Evolutionary conservation across 192 early-diverging fungal species (phyloP), one percentile per base, ranked within the genome.

Genomic region (Coemansia sp.): DNA sequence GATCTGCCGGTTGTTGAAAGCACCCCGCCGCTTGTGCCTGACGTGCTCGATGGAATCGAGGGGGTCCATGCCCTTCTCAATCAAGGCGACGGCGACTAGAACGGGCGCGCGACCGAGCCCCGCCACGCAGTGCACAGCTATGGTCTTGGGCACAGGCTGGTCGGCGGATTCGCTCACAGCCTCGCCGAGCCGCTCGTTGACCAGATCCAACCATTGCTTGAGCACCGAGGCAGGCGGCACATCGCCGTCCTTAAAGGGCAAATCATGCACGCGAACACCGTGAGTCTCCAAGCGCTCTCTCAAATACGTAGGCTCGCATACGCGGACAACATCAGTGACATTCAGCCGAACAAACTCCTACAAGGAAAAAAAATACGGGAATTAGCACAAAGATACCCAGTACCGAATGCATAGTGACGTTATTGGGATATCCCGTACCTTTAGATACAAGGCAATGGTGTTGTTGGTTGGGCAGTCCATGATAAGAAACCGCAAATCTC

Each of bases 31-130:
- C 42, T 89, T 85, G 52, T 83, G 77, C 25, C 91, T 86, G 25
- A 94, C 89, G 50, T 83, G 87, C 43, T 90, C 88, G 26, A 94
- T 83, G 21, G 89, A 86, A 62, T 93, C 90, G 56, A 93, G 59
- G 1, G 90, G 88, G 39, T 86, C 83, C 89, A 91, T 89, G 13
- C 91, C 91, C 34, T 84, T 78, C 58, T 93, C 92, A 59, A 94
- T 88, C 52, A 94, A 68, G 4, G 90, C 91, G 66, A 93, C 78
- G 0, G 91, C 90, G 9, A 92, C 95, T 10, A 99, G 82, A 16
- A 95, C 90, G 1, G 96, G 96, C 3, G 96, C 96, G 25, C 96
- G 90, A 6, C 95, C 95, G 6, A 98, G 86, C 26, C 95, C 95
- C 5, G 95, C 94, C 20, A 98, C 95, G 70, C 95, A 98, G 69